Evolutionary conservation across 73 alveolate species (phyloP).

Genomic region (Tetrahymena borealis): DNA sequence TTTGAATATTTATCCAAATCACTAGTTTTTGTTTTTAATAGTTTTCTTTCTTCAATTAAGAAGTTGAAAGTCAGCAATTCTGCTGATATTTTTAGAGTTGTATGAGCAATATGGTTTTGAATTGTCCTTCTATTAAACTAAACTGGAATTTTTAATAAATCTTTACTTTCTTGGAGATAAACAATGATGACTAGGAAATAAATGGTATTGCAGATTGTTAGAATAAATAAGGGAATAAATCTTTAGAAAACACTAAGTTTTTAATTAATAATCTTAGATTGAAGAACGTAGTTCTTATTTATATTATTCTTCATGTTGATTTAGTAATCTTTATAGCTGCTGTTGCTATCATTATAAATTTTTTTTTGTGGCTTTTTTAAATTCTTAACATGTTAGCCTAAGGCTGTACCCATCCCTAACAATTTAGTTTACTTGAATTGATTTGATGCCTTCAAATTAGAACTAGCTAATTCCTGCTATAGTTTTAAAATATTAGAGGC

Average conservation of each 20-base stretch:
- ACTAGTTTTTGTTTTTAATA: neutral
- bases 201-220: neutral
- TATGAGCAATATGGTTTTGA: neutral
- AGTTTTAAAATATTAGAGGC: neutral
- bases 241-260: neutral
- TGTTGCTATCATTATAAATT: neutral
- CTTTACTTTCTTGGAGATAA: neutral
- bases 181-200: neutral
- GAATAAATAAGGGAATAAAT: neutral
- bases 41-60: neutral
- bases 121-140: neutral
- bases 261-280: neutral
- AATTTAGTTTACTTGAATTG: too few relatives aligned
- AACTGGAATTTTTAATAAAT: neutral
- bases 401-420: too few relatives aligned
- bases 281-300: neutral
- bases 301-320: neutral
- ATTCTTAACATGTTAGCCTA: too few relatives aligned
- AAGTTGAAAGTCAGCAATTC: neutral
- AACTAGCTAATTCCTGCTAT: neutral
- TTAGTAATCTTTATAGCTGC: neutral
- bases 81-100: neutral
- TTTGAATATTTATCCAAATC: neutral
- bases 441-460: too few relatives aligned
- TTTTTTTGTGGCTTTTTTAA: neutral